Evolutionary conservation across 768 basidiomycete genomes (phyloP).

Genomic region (Lyophyllum atratum): DNA sequence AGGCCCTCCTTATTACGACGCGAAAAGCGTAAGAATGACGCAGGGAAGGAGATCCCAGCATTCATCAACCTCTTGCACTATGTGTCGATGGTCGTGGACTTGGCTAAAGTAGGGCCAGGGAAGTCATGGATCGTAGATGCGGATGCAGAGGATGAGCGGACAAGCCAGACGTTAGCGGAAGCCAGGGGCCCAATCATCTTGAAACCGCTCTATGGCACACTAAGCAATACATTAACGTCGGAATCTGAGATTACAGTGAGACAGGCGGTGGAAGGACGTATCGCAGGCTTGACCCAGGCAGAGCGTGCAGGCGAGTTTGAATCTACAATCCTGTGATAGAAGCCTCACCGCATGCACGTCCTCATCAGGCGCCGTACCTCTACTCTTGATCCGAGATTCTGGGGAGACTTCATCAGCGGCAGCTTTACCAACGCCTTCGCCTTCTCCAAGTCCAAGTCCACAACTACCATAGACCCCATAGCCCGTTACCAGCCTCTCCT

Average conservation of each 20-base stretch:
- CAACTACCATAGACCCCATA: too few species aligned
- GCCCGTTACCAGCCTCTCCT: too few species aligned
- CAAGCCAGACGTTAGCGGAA: not conserved
- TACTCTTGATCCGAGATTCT: not conserved
- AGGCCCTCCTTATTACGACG: not conserved
- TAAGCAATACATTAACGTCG: not conserved
- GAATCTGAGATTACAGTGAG: not conserved
- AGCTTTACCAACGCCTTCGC: not conserved
- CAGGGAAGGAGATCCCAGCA: not conserved
- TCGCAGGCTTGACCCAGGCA: not conserved
- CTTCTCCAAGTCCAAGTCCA: too few species aligned
- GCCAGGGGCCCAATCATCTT: not conserved
- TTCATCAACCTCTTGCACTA: slow-evolving; percentile 2
- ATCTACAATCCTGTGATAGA: not conserved
- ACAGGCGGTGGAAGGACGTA: not conserved
- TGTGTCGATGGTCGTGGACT: not conserved
- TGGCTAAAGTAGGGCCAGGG: not conserved
- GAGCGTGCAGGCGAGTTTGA: not conserved
- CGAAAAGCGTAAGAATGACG: not conserved
- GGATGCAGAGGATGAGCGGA: not conserved
- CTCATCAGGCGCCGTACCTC: not conserved
- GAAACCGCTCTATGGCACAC: not conserved
- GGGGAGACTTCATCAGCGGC: not conserved
- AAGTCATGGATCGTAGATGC: not conserved
- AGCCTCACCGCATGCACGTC: not conserved